These are phyloP conservation scores for Ichthyophthirius multifiliis DNA, from an alignment of 169 alveolate genomes.

Conservation along the genomic window DNA sequence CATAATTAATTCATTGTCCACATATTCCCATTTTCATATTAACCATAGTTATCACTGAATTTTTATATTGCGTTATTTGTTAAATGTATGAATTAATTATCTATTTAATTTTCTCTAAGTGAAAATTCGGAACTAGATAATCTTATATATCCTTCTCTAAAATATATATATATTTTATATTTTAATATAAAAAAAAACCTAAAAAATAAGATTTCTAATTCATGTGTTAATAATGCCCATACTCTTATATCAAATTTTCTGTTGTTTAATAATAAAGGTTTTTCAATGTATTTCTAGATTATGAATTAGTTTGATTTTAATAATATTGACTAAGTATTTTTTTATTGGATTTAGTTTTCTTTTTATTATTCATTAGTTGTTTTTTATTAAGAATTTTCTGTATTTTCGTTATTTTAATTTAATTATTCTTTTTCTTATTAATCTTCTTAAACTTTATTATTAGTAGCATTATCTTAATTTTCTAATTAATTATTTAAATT, in stretches of 20 bases:
- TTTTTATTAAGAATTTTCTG: no score
- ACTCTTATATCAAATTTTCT: slow-evolving; percentile 81
- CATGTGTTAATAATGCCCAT: slow-evolving; percentile 68
- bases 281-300: slow-evolving; percentile 74
- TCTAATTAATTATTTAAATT: no score
- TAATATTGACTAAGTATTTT: neutral
- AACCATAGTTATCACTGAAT: slow-evolving; percentile 64
- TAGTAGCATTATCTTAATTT: no score
- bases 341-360: slow-evolving; percentile 9
- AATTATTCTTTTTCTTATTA: no score
- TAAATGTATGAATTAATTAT: slow-evolving; percentile 68
- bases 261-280: slow-evolving; percentile 64
- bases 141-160: slow-evolving; percentile 75
- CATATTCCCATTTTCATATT: slow-evolving; percentile 80
- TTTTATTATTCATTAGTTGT: slow-evolving; percentile 51
- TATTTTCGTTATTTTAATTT: no score
- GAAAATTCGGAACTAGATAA: slow-evolving; percentile 55
- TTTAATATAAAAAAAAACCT: slow-evolving; percentile 22
- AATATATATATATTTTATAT: neutral
- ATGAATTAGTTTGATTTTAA: slow-evolving; percentile 59
- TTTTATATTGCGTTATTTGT: slow-evolving; percentile 78
- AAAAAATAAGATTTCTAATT: slow-evolving; percentile 57
- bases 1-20: slow-evolving; percentile 58
- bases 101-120: slow-evolving; percentile 40
- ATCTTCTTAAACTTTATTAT: no score